A percentile compares a stretch with the other conserved stretches of the same genome.
These are phyloP conservation scores for Gymnopilus junonius DNA, from an alignment of 768 basidiomycete genomes.

Conservation along the genomic window DNA sequence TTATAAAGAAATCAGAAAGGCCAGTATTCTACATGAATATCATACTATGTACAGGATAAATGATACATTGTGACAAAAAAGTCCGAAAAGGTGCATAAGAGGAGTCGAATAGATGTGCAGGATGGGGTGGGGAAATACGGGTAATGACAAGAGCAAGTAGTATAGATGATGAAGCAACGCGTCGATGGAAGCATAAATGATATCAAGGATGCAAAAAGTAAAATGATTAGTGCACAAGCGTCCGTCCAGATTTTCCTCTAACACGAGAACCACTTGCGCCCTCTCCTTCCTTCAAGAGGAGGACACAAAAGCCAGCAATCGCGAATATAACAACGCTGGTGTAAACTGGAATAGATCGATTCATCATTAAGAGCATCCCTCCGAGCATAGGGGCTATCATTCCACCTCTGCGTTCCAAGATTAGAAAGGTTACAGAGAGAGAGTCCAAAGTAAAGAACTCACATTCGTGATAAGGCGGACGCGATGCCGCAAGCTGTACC, in stretches of 20 bases:
- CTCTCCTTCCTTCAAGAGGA: conserved; percentile 58
- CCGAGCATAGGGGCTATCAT: conserved; percentile 88
- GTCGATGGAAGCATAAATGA: neutral
- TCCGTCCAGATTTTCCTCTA: conserved; percentile 7
- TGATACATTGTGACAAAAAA: neutral
- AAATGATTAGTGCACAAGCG: conserved; percentile 10
- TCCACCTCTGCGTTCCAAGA: conserved; percentile 62
- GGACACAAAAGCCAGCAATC: conserved; percentile 63
- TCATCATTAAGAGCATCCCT: conserved; percentile 68
- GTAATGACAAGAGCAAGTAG: neutral
- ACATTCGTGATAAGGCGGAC: conserved; percentile 86
- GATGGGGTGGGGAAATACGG: neutral
- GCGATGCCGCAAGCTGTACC: conserved; percentile 91
- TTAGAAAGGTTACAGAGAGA: neutral
- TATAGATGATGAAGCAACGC: neutral
- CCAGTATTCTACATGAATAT: neutral
- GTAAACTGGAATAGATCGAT: conserved; percentile 77
- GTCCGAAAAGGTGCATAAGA: neutral
- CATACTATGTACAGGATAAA: neutral
- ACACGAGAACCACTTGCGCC: conserved; percentile 36
- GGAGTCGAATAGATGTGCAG: neutral
- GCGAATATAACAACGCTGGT: conserved; percentile 70
- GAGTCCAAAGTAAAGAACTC: conserved; percentile 29
- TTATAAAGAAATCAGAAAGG: neutral
- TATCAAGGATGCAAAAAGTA: neutral